Evolutionary conservation across 805 yeast genomes (phyloP).

Genomic region (Danielozyma ontarioensis): DNA sequence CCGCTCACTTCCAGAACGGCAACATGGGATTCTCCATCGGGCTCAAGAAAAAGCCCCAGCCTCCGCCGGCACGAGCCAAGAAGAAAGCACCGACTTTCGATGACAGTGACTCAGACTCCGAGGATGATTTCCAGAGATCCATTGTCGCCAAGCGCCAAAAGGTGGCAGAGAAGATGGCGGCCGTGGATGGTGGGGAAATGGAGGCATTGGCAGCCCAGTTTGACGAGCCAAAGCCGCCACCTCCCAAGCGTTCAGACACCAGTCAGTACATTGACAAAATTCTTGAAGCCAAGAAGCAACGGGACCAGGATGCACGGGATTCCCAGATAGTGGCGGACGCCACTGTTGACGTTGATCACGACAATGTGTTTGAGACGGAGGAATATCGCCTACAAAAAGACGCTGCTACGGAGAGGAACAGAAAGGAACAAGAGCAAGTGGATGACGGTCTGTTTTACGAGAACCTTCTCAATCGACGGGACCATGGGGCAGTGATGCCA

Average conservation of each 20-base stretch:
- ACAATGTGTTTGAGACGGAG: slow-evolving; percentile 45
- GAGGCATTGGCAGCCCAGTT: too few relatives aligned
- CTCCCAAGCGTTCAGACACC: too few relatives aligned
- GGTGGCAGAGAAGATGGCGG: slow-evolving; percentile 8
- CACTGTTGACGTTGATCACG: slow-evolving; percentile 35
- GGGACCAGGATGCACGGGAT: slow-evolving; percentile 43
- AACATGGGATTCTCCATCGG: too few relatives aligned
- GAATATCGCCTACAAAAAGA: slow-evolving; percentile 24
- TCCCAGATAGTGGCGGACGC: slow-evolving; percentile 34
- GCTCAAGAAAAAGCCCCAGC: too few relatives aligned
- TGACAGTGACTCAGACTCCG: slow-evolving; percentile 1
- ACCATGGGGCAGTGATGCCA: too few relatives aligned
- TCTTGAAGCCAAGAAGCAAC: slow-evolving; percentile 36
- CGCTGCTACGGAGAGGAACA: background rate
- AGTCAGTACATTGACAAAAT: slow-evolving; percentile 29
- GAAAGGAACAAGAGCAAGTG: background rate
- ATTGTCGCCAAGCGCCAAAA: slow-evolving; percentile 2
- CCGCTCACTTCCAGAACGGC: too few relatives aligned
- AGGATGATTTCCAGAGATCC: background rate
- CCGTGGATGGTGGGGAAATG: too few relatives aligned
- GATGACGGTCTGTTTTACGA: background rate
- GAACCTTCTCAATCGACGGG: background rate
- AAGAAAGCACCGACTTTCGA: too few relatives aligned
- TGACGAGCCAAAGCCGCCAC: too few relatives aligned
- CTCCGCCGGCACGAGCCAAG: too few relatives aligned